Evolutionary conservation across 1,284 basidiomycete species (phyloP), one percentile per base, ranked within the genome.

Genomic region (Cutaneotrichosporon daszewskae): DNA sequence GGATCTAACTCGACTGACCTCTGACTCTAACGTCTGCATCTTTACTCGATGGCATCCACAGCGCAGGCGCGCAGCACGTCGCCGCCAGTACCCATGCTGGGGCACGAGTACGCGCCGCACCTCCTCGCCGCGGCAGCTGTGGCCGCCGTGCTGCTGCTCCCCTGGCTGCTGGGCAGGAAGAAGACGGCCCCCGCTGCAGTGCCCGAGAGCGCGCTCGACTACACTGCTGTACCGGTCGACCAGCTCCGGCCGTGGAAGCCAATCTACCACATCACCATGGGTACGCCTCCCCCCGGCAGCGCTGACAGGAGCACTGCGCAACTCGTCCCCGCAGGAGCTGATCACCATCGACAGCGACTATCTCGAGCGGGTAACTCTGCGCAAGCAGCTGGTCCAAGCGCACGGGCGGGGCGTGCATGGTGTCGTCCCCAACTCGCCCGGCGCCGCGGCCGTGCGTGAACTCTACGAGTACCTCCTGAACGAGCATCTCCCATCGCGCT

Each of bases 181-280:
- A n/a, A n/a, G n/a, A n/a, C n/a, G n/a, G n/a, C n/a, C n/a, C n/a
- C n/a, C n/a, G n/a, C n/a, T n/a, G n/a, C n/a, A n/a, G n/a, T n/a
- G n/a, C n/a, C n/a, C n/a, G n/a, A n/a, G n/a, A n/a, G n/a, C n/a
- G n/a, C n/a, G n/a, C n/a, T n/a, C n/a, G n/a, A n/a, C n/a, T n/a
- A n/a, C n/a, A n/a, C n/a, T n/a, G n/a, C n/a, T n/a, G n/a, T n/a
- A n/a, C n/a, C 31, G 40, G 39, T 50, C 40, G n/a, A n/a, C n/a
- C 53, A 36, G 35, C 29, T 34, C 27, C 47, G 47, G n/a, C 43
- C 43, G 18, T 49, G 38, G 39, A 49, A 49, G 47, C 47, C 47
- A 13, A 42, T 49, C 24, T 49, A 49, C 40, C 47, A 49, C 24
- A 49, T 49, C n/a, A 49, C 47, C 2, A 45, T 49, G 47, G 39